Base-by-base conservation (phyloP, 1,284 basidiomycete genomes). In the Papiliotrema fonsecae region DNA sequence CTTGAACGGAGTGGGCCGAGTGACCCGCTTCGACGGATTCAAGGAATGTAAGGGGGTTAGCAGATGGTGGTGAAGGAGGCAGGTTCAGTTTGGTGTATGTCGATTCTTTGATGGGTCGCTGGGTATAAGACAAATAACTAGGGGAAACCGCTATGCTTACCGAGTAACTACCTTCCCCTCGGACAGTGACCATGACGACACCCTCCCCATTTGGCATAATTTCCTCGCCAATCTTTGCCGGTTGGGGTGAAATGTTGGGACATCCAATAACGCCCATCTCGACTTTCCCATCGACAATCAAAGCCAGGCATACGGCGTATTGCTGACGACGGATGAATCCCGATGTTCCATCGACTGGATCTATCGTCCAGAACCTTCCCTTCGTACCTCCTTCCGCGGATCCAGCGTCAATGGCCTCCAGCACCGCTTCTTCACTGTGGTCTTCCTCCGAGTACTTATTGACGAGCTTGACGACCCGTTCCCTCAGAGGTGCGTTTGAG, bases 21-120 rank as follows among this genome's bases (percentile, higher is more conserved):
- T 98, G 96, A 1, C 85, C 87, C 2, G 89, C 84, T 71, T 99
- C 96, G 40, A 94, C 88, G 1, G 88, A 92, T 75, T 97, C 94
- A 58, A 97, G 83, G 74, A 96, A 42, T 73, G 75, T 38, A 77
- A 77, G 16, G 76, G 74, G 28, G 68, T 70, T 52, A 47, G 55
- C 53, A 52, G 63, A 44, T 47, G 50, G 48, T 25, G 70, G 70
- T 51, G 66, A 46, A 1, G 69, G 36, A 13, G 70, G 64, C 21
- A 72, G 60, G 25, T 50, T 42, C 39, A 69, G 56, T 31, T 58
- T 60, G 28, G 65, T 65, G 59, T 70, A 69, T 44, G 51, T 54
- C 24, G 61, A 59, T 19, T 49, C 49, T 24, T 58, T 56, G 30
- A 71, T 60, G 9, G 68, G 62, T 24, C 62, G 66, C 62, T 59